Conservation (phyloP, 441 rosid genomes). For the Daphne laureola region DNA sequence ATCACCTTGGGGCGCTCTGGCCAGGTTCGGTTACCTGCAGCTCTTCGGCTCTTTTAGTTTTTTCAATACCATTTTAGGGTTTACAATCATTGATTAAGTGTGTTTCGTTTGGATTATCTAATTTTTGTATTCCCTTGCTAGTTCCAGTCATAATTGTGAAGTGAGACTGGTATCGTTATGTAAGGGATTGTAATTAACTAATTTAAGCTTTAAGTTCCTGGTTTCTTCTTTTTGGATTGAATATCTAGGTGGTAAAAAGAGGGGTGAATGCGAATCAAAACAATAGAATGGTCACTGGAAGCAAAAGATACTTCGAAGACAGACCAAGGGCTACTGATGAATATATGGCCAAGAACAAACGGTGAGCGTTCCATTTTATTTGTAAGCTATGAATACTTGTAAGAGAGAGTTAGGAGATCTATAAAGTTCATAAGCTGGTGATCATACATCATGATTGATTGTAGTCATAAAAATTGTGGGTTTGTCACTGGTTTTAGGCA, state of each 20-base stretch:
- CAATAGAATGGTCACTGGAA: conserved; percentile 6
- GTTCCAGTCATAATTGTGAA: not conserved
- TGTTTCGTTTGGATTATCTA: not conserved
- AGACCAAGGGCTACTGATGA: conserved; percentile 6
- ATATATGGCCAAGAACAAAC: conserved; percentile 18
- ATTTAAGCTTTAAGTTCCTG: no score
- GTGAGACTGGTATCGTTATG: not conserved
- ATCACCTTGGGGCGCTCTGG: conserved; percentile 38
- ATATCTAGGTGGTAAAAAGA: conserved; percentile 29
- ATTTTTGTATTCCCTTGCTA: not conserved
- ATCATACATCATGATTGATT: no score
- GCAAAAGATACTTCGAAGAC: conserved; percentile 17
- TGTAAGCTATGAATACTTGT: no score
- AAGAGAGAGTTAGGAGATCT: no score
- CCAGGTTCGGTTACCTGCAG: conserved; percentile 20
- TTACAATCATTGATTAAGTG: not conserved
- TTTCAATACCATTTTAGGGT: not conserved
- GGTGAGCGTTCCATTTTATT: conserved; percentile 13
- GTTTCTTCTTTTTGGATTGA: not conserved
- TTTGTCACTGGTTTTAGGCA: no score
- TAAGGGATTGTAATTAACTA: not conserved
- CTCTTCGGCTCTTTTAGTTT: not conserved
- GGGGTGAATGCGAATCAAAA: conserved; percentile 8
- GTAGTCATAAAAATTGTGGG: no score
- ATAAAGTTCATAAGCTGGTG: no score